These are phyloP conservation scores for Aureobasidium sp. DNA, from an alignment of 2,329 filamentous ascomycete genomes.

Conservation along the genomic window DNA sequence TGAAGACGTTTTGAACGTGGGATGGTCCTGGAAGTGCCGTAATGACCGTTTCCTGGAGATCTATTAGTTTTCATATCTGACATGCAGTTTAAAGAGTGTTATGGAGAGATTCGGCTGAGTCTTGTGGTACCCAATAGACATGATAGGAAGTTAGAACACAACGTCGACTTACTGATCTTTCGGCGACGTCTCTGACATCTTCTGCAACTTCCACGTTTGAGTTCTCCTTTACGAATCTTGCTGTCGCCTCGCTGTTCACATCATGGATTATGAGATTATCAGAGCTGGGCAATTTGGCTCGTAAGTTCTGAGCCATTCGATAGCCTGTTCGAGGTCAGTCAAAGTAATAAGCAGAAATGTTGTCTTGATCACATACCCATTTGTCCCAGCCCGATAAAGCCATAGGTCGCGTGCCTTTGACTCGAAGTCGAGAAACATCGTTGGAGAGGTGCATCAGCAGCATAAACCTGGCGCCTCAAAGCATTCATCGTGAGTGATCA, in stretches of 20 bases:
- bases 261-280: conserved; percentile 61
- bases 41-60: conserved; percentile 67
- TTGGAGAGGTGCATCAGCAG: conserved; percentile 22
- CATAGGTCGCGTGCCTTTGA: conserved; percentile 39
- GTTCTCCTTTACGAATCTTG: conserved; percentile 51
- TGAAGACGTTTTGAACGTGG: conserved; percentile 79
- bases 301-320: conserved; percentile 65
- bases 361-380: conserved; percentile 36
- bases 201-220: conserved; percentile 50
- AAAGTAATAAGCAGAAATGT: not conserved
- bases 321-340: conserved; percentile 46
- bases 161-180: conserved; percentile 54
- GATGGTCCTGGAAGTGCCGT: conserved; percentile 84
- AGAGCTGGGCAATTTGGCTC: conserved; percentile 55
- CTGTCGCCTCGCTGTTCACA: conserved; percentile 51
- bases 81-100: not conserved
- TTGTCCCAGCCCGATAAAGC: conserved; percentile 44
- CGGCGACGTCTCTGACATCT: conserved; percentile 55
- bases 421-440: conserved; percentile 40
- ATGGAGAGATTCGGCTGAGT: not conserved
- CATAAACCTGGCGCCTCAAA: conserved; percentile 15
- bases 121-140: no score
- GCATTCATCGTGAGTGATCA: conserved; percentile 1
- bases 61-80: not conserved
- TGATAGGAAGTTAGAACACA: no score